Evolutionary conservation across 176 grass and related monocot species (phyloP).

Genomic region (Carex kokanica): DNA sequence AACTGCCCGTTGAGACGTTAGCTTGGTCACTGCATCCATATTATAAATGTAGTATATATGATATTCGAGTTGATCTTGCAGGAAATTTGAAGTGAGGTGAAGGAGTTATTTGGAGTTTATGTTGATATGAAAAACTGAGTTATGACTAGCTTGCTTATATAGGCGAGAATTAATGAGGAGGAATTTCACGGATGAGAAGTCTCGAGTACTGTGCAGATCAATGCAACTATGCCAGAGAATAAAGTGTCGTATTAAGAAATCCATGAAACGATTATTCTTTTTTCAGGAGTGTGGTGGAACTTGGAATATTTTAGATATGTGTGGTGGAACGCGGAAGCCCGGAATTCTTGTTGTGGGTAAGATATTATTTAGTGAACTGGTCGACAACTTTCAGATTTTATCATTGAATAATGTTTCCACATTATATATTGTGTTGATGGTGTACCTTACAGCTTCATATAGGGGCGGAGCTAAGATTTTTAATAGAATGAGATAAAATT

Average conservation of each 20-base stretch:
- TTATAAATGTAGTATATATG: background rate
- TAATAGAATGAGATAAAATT: too few species aligned
- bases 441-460: background rate
- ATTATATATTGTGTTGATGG: background rate
- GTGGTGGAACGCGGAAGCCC: too few species aligned
- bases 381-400: background rate
- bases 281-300: background rate
- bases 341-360: too few species aligned
- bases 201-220: background rate
- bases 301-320: too few species aligned
- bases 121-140: background rate
- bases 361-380: background rate
- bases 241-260: background rate
- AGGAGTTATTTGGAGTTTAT: background rate
- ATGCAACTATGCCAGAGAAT: constrained; percentile 1
- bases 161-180: background rate
- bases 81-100: background rate
- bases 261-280: background rate
- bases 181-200: background rate
- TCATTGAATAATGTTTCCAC: background rate
- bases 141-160: constrained; percentile 3
- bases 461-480: too few species aligned
- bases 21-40: constrained; percentile 59
- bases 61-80: background rate
- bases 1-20: constrained; percentile 58